These are phyloP conservation scores for Nakaseomyces nivariensis DNA, from an alignment of 1,139 yeast genomes.

Conservation along the genomic window DNA sequence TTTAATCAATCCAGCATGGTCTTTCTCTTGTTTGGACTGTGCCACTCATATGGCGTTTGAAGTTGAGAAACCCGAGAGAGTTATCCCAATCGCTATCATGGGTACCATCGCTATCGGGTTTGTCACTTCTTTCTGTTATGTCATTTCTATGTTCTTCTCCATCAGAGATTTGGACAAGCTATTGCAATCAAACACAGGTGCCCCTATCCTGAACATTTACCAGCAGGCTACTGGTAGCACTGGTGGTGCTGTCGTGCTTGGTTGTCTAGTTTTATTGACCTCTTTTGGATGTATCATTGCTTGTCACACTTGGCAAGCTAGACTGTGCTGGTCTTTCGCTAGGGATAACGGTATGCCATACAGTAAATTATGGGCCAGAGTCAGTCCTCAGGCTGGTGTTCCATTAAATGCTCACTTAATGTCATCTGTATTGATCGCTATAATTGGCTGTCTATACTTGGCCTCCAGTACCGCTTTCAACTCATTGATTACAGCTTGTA, in stretches of 20 bases:
- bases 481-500: constrained; percentile 47
- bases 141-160: constrained; percentile 55
- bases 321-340: constrained; percentile 69
- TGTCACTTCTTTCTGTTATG: constrained; percentile 48
- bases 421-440: constrained; percentile 39
- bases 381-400: constrained; percentile 38
- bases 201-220: constrained; percentile 54
- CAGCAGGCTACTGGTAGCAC: constrained; percentile 47
- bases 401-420: constrained; percentile 47
- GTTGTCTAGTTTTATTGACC: constrained; percentile 47
- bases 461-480: constrained; percentile 49
- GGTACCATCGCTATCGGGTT: constrained; percentile 61
- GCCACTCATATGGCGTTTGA: constrained; percentile 68
- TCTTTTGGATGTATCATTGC: constrained; percentile 64
- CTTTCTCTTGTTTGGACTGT: constrained; percentile 58
- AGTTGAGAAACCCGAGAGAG: constrained; percentile 46
- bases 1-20: constrained; percentile 59
- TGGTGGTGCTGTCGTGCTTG: constrained; percentile 52
- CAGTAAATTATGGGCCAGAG: constrained; percentile 38
- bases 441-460: constrained; percentile 43
- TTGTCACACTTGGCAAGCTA: constrained; percentile 68
- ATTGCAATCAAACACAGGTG: constrained; percentile 42
- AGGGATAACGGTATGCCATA: constrained; percentile 53
- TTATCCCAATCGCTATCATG: constrained; percentile 53
- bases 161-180: constrained; percentile 42